phyloP scores from a whole-genome alignment of 257 asterid species.

The Nicotiana sylvestris region DNA sequence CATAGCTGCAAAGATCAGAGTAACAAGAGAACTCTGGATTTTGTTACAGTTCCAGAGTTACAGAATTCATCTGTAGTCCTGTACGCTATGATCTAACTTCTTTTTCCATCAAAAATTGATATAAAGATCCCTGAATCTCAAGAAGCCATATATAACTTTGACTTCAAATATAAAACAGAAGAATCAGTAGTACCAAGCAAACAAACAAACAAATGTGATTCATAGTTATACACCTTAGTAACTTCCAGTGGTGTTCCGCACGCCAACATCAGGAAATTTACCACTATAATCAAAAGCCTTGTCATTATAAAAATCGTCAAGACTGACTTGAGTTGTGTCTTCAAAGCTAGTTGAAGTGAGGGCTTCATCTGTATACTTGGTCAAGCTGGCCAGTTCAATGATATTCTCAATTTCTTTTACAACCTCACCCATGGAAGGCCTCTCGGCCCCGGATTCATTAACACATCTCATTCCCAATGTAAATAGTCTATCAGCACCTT shows the following conservation, averaged over 20 bases:
- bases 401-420: constrained; percentile 74
- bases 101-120: neutral
- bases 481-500: constrained; percentile 42
- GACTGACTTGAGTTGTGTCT: constrained; percentile 39
- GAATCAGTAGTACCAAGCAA: neutral
- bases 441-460: constrained; percentile 47
- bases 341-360: constrained; percentile 33
- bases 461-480: constrained; percentile 75
- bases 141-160: neutral
- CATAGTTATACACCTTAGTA: neutral
- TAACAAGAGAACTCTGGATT: neutral
- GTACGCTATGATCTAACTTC: neutral
- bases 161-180: neutral
- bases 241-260: constrained; percentile 19
- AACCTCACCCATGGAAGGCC: constrained; percentile 82
- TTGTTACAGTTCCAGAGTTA: neutral
- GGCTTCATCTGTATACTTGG: constrained; percentile 17
- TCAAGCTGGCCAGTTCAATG: constrained; percentile 34
- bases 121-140: neutral
- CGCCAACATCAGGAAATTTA: constrained; percentile 39
- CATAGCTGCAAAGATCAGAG: neutral
- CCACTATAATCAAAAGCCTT: constrained; percentile 56
- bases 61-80: neutral
- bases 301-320: constrained; percentile 33
- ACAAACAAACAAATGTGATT: neutral